Percentiles rank a stretch among this genome's conserved stretches.
phyloP scores from a whole-genome alignment of 225 moss, liverwort and hornwort species.

The Pseudisothecium myosuroides region DNA sequence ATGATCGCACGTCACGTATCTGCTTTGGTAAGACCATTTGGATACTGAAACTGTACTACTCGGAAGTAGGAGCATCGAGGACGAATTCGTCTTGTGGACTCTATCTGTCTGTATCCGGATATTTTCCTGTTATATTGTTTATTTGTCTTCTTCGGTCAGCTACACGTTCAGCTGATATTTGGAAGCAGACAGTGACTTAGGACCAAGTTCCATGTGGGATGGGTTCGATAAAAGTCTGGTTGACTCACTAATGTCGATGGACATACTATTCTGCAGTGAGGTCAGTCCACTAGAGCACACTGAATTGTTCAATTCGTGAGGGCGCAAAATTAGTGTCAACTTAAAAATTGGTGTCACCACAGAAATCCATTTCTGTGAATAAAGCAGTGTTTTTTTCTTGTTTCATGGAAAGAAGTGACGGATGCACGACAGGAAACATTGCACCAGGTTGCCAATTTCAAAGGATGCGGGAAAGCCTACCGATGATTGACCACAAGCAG shows the following conservation, averaged over 20 bases:
- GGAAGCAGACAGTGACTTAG: neutral
- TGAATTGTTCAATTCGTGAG: neutral
- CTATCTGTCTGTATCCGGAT: neutral
- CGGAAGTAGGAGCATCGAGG: neutral
- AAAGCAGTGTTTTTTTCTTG: neutral
- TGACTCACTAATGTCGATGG: neutral
- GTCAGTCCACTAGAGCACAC: neutral
- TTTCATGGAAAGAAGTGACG: neutral
- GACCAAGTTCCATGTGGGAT: neutral
- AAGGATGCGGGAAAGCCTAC: neutral
- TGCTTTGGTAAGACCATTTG: neutral
- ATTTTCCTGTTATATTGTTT: neutral
- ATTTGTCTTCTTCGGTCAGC: neutral
- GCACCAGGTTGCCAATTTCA: neutral
- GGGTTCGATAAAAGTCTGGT: neutral
- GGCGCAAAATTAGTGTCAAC: neutral
- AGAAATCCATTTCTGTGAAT: neutral
- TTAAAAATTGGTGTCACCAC: neutral
- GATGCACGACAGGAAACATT: neutral
- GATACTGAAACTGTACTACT: neutral
- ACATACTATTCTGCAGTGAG: neutral
- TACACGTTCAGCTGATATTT: neutral
- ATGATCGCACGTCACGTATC: neutral
- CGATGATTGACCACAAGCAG: neutral
- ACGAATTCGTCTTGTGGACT: neutral